Conservation (phyloP, 1,139 yeast species). For the Suhomyces wounanorum region DNA sequence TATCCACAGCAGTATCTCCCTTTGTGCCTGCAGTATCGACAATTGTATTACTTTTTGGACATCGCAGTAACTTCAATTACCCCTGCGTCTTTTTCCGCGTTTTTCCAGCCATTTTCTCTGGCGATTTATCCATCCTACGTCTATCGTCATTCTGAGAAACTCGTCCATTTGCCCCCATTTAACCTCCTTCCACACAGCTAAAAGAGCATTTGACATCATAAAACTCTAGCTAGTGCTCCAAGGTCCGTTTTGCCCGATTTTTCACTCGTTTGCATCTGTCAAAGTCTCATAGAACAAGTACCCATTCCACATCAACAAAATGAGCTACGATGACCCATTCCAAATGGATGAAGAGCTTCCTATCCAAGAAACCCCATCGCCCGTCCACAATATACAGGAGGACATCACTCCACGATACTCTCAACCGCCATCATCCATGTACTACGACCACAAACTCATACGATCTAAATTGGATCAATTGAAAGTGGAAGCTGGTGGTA, state of each 20-base stretch:
- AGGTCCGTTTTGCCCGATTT: neutral
- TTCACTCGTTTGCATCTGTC: neutral
- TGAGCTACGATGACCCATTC: conserved; percentile 46
- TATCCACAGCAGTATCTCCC: neutral
- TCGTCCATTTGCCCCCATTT: neutral
- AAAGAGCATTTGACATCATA: too few species aligned
- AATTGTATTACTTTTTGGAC: neutral
- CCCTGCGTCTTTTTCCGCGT: neutral
- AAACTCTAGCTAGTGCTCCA: too few species aligned
- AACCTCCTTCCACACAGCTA: neutral
- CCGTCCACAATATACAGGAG: neutral
- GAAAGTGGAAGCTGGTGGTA: conserved; percentile 22
- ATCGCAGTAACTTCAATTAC: neutral
- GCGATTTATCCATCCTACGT: neutral
- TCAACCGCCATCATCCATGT: conserved; percentile 17
- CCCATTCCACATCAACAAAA: conserved; percentile 9
- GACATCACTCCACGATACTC: conserved; percentile 23
- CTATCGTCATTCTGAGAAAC: neutral
- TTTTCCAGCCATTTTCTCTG: neutral
- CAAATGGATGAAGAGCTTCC: conserved; percentile 50
- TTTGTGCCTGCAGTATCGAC: neutral
- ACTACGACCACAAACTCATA: conserved; percentile 31
- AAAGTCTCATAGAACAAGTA: neutral
- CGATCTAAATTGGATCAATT: conserved; percentile 38
- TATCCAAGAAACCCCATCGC: neutral